These are phyloP conservation scores for Saussurea involucrata DNA, from an alignment of 129 eudicot species.

Conservation along the genomic window DNA sequence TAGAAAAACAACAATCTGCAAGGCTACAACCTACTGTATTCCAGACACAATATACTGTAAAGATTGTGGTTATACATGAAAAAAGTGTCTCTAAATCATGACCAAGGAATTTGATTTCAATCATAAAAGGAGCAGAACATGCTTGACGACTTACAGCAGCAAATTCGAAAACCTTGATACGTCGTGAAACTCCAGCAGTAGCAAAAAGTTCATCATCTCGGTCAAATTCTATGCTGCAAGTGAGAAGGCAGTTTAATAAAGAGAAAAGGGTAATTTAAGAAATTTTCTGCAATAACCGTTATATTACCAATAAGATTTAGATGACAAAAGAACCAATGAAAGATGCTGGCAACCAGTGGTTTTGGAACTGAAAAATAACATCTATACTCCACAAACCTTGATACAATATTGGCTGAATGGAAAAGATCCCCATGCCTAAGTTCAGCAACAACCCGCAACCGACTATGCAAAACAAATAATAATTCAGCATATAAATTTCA, in stretches of 20 bases:
- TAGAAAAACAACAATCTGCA: background rate
- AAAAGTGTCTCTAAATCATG: background rate
- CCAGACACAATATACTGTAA: background rate
- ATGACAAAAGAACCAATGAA: background rate
- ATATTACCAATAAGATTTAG: background rate
- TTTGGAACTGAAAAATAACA: background rate
- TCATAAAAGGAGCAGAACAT: background rate
- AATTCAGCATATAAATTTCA: background rate
- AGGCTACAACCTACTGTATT: background rate
- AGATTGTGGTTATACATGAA: background rate
- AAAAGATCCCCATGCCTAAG: constrained; percentile 86
- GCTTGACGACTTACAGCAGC: constrained; percentile 57
- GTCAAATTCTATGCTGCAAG: constrained; percentile 43
- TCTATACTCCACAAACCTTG: constrained; percentile 53
- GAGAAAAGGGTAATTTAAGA: background rate
- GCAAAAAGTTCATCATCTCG: constrained; percentile 61
- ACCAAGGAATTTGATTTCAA: background rate
- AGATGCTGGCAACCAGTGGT: constrained; percentile 1
- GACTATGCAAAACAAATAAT: constrained; percentile 42
- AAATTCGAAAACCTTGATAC: constrained; percentile 89
- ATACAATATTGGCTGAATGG: constrained; percentile 85
- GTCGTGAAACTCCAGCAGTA: constrained; percentile 92
- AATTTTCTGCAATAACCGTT: background rate
- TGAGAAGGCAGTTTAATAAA: background rate
- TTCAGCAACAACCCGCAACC: constrained; percentile 79